Evolutionary conservation across 345 rosid genomes (phyloP), one percentile per base, ranked within the genome.

Genomic region (Sapria himalayana): DNA sequence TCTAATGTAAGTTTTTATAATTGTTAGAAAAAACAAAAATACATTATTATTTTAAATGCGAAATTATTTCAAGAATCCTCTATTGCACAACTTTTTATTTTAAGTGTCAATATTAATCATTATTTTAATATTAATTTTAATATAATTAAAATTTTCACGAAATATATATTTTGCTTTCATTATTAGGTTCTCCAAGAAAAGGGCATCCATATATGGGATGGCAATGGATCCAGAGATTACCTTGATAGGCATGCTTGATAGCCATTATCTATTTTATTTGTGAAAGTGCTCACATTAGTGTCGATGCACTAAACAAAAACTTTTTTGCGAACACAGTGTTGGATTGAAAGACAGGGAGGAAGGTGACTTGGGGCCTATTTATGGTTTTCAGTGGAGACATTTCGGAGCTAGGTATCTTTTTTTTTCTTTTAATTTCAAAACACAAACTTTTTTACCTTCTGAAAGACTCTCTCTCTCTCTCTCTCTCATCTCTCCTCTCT

Each of bases 331-430:
- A 55, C 46, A 37, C 73, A 84, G 96, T 52, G 33, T 80, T 50
- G 99, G 89, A 40, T 46, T 91, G 58, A 66, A 52, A 38, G 92
- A 70, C 32, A 70, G 93, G 49, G 93, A 80, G 58, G 96, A 73
- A 55, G 96, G 93, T 54, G 96, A 91, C 67, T 63, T 91, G 22
- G 99, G 99, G 46, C 92, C 96, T 14, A 67, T 91, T 9, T 91
- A 80, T 59, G 96, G 99, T 39, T 91, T 91, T 61, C 99, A 91
- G 58, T 91, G 99, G 99, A 80, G 99, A 45, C 96, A 84, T 59
- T 91, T 84, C 70, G 99, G 95, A 43, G 96, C 99, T 25, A 73
- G 79, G 95, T 91, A 37, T 24, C 37, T 43, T 37, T 57, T 34
- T 34, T 29, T 42, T 40, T 3, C 13, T 20, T 41, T 33, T 34